Conservation (phyloP, 495 filamentous ascomycete genomes). For the Parmelia sp. region DNA sequence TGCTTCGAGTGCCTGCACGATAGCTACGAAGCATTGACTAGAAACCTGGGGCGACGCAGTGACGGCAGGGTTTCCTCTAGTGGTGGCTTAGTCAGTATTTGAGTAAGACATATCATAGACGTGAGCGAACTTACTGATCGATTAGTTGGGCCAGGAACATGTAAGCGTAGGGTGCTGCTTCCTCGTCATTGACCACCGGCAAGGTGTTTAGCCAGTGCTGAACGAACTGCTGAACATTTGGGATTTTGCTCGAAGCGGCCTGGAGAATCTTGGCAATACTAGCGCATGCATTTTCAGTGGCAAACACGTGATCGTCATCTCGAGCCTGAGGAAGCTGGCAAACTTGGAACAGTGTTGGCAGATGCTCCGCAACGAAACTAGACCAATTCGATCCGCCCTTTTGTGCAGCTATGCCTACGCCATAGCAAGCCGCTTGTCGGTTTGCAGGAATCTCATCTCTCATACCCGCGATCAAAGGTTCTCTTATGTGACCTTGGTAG, state of each 20-base stretch:
- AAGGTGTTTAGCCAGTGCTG: constrained; percentile 81
- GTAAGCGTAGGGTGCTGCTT: constrained; percentile 95
- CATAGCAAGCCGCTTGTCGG: constrained; percentile 93
- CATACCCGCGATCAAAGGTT: constrained; percentile 77
- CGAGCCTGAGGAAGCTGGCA: constrained; percentile 73
- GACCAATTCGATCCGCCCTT: constrained; percentile 82
- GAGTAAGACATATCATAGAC: background rate
- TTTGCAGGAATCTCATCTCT: constrained; percentile 81
- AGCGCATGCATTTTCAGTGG: constrained; percentile 95
- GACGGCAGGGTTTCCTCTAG: constrained; percentile 82
- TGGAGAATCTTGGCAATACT: constrained; percentile 95
- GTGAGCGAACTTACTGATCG: constrained; percentile 66
- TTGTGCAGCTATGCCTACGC: constrained; percentile 91
- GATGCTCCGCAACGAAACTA: constrained; percentile 68
- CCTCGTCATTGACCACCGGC: constrained; percentile 90
- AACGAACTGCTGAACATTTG: constrained; percentile 64
- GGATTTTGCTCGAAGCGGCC: constrained; percentile 70
- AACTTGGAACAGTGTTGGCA: constrained; percentile 77
- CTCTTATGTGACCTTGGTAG: constrained; percentile 76
- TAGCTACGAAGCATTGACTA: constrained; percentile 70
- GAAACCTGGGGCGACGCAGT: constrained; percentile 50
- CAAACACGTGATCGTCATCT: constrained; percentile 90
- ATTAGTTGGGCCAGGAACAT: constrained; percentile 86
- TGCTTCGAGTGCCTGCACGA: constrained; percentile 81
- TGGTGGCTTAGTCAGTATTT: background rate